Conservation (phyloP, 192 early-diverging fungal species). For the Umbelopsis sp. region DNA sequence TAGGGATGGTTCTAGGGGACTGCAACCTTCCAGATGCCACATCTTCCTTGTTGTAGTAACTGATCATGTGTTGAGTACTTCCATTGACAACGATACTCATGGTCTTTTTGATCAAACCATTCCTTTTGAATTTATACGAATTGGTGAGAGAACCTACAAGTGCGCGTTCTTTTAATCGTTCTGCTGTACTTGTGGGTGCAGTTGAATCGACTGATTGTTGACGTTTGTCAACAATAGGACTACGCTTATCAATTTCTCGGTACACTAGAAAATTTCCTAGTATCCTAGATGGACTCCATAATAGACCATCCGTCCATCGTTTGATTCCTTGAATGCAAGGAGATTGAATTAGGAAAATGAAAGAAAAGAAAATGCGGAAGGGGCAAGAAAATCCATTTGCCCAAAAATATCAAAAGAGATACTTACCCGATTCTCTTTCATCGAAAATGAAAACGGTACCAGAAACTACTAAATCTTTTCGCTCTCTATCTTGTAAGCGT, state of each 20-base stretch:
- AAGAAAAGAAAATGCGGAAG: not conserved
- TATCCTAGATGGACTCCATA: conserved; percentile 64
- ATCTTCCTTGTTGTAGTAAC: conserved; percentile 61
- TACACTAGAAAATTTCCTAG: conserved; percentile 60
- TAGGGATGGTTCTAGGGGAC: conserved; percentile 49
- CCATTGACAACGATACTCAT: conserved; percentile 72
- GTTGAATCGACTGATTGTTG: not conserved
- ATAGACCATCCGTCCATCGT: conserved; percentile 64
- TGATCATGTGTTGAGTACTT: conserved; percentile 54
- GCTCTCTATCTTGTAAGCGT: conserved; percentile 33
- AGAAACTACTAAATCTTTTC: conserved; percentile 20
- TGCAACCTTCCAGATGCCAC: conserved; percentile 48
- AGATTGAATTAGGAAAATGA: not conserved
- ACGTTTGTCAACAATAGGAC: conserved; percentile 22
- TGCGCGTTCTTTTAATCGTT: conserved; percentile 56
- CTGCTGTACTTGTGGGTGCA: conserved; percentile 16
- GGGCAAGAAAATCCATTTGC: not conserved
- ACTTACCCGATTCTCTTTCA: conserved; percentile 29
- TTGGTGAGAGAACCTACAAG: conserved; percentile 57
- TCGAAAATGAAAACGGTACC: conserved; percentile 38
- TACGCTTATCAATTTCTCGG: conserved; percentile 42
- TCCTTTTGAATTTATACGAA: conserved; percentile 55
- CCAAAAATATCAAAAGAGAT: not conserved
- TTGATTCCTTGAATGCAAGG: conserved; percentile 43
- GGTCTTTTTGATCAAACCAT: conserved; percentile 77